Evolutionary conservation across 805 yeast genomes (phyloP).

Genomic region (Komagataella populi): DNA sequence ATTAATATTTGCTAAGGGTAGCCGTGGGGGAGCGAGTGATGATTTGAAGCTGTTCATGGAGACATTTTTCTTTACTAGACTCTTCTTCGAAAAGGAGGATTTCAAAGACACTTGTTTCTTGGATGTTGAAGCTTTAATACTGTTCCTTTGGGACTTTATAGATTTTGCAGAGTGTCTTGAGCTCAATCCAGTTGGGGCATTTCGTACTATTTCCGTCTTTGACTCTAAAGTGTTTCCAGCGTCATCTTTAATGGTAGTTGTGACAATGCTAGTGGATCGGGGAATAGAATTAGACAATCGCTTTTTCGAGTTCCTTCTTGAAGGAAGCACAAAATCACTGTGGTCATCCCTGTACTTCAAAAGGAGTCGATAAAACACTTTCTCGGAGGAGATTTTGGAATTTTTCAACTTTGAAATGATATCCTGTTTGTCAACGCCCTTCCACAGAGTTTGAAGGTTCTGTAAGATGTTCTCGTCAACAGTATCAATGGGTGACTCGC

Average conservation of each 20-base stretch:
- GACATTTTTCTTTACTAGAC: background rate
- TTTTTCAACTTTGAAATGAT: constrained; percentile 14
- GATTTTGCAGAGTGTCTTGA: constrained; percentile 1
- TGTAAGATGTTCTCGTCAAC: constrained; percentile 38
- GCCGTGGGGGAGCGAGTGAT: background rate
- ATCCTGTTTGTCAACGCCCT: constrained; percentile 27
- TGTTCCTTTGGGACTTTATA: constrained; percentile 16
- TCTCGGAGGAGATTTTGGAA: constrained; percentile 16
- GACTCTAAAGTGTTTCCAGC: constrained; percentile 16
- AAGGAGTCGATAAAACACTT: constrained; percentile 21
- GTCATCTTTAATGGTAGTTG: constrained; percentile 19
- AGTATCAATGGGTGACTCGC: constrained; percentile 7
- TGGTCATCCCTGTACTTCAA: constrained; percentile 18
- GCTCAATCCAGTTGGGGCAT: constrained; percentile 3
- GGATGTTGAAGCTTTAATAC: constrained; percentile 33
- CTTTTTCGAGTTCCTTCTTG: background rate
- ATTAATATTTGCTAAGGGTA: background rate
- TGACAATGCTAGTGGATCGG: constrained; percentile 16
- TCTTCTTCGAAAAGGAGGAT: background rate
- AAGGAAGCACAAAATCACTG: constrained; percentile 3
- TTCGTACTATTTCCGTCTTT: constrained; percentile 16
- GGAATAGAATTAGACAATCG: constrained; percentile 6
- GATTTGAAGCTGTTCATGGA: background rate
- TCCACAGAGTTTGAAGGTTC: constrained; percentile 44
- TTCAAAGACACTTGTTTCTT: constrained; percentile 34